Base-by-base conservation (phyloP, 2,329 filamentous ascomycete genomes). In the Moelleriella libera region DNA sequence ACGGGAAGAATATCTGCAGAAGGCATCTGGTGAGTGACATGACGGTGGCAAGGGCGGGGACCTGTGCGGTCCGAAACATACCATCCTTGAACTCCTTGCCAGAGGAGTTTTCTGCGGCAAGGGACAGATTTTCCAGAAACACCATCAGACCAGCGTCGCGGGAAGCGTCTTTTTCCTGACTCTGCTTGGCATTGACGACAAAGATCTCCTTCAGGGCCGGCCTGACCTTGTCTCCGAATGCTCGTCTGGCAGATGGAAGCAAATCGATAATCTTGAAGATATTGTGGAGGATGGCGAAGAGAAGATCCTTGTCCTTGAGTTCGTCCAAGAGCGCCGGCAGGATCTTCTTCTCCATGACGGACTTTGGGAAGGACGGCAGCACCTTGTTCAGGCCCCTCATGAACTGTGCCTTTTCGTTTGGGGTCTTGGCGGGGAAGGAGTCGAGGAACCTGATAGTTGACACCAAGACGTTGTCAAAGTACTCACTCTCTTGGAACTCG, bases 371-470 rank as follows among this genome's bases (percentile, higher is more conserved):
- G 34, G 92, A 92, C 0, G 86, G 83, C 48, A 98, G 67, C 9
- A 98, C 88, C 47, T 88, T 84, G 54, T 83, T 82, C 8, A 98
- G 70, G 0, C 92, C 92, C 47, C 88, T 80, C 75, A 98, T 78
- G 61, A 98, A 98, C 49, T 88, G 83, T 6, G 83, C 76, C 62
- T 98, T 98, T 60, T 98, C 92, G 52, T 80, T 85, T 0, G 86
- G 76, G 1, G 88, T 95, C 68, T 98, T 98, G 34, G 87, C 86
- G 0, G 92, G 90, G 50, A 98, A 79, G 0, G 82, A 78, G 57
- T 98, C 92, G 30, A 98, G 70, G 59, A 98, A 98, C 10, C 92
- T 85, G 52, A 98, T 95, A 0, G 92, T 96, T 0, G 89, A 95
- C 28, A 98, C 88, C 5, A 98, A 72, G 43, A 97, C 86, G 58